Evolutionary conservation across 2,329 filamentous ascomycete genomes (phyloP), one percentile per base, ranked within the genome.

Genomic region (Hymenoscyphus occultus): DNA sequence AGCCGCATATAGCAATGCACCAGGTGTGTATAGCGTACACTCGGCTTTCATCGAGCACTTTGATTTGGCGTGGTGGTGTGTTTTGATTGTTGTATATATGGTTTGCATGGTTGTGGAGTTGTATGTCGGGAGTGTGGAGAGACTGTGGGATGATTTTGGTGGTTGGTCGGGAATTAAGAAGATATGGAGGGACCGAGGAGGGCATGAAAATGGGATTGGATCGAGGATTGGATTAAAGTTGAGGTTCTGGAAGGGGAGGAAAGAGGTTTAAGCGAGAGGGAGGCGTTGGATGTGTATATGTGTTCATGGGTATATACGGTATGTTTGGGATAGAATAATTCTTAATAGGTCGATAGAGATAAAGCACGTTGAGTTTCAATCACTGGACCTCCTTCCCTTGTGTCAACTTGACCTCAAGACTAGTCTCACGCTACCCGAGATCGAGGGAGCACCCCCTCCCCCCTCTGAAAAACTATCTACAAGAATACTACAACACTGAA

Each of bases 11-110:
- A 73, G 76, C 61, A 83, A 83, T 1, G 74, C 75, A 16, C 78
- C 80, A 0, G 81, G 79, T 28, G 80, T 80, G 2, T 97, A 96
- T 76, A 83, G 89, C 67, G 90, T 96, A 2, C 84, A 84, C 31
- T 78, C 82, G 65, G 84, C 87, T 1, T 92, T 97, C 73, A 76
- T 90, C 31, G 73, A 83, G 45, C 84, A 86, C 59, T 95, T 93
- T 71, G 93, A 86, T 51, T 77, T 87, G 0, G 79, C 82, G 12
- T 97, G 93, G 90, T 97, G 93, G 92, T 80, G 85, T 0, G 84
- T 86, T 0, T 79, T 92, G 0, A 76, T 93, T 7, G 77, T 92
- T 4, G 84, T 86, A 7, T 78, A 94, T 1, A 76, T 80, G 1
- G 79, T 85, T 0, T 84, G 90, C 7, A 74, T 90, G 16, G 79